Percentiles rank a stretch among this genome's conserved stretches.
Conservation (phyloP, 345 rosid genomes). For the Hevea brasiliensis region DNA sequence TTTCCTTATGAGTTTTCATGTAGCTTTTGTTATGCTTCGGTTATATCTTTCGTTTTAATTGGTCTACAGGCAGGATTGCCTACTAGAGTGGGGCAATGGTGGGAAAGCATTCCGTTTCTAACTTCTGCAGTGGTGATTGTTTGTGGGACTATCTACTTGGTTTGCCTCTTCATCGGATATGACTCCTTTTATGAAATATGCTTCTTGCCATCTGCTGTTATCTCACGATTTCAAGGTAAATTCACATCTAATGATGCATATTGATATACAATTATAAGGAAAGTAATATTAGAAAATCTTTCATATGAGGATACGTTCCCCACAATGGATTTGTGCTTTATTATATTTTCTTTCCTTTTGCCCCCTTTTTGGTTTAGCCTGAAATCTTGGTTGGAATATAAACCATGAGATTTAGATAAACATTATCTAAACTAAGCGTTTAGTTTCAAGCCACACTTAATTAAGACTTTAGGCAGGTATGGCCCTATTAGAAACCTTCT, state of each 20-base stretch:
- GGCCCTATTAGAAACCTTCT: not conserved
- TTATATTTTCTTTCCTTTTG: too few relatives aligned
- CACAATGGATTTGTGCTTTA: not conserved
- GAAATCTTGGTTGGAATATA: not conserved
- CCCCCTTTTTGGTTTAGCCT: not conserved
- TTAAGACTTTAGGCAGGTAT: not conserved
- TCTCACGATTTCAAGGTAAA: conserved; percentile 77
- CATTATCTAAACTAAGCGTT: not conserved
- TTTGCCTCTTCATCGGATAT: conserved; percentile 83
- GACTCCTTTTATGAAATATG: conserved; percentile 79
- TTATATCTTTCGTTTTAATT: not conserved
- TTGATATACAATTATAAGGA: not conserved
- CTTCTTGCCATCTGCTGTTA: conserved; percentile 77
- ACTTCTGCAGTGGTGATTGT: conserved; percentile 71
- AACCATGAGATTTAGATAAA: not conserved
- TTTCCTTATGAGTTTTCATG: not conserved
- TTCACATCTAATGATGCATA: not conserved
- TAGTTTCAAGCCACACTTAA: too few relatives aligned
- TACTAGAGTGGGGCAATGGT: conserved; percentile 76
- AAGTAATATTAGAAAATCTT: not conserved
- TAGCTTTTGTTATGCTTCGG: not conserved
- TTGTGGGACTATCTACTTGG: conserved; percentile 66
- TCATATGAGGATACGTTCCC: not conserved
- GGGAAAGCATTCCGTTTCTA: conserved; percentile 87
- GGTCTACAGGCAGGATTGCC: conserved; percentile 71